Base-by-base conservation (phyloP, 176 grass and related monocot genomes). In the Cenchrus purpureus region DNA sequence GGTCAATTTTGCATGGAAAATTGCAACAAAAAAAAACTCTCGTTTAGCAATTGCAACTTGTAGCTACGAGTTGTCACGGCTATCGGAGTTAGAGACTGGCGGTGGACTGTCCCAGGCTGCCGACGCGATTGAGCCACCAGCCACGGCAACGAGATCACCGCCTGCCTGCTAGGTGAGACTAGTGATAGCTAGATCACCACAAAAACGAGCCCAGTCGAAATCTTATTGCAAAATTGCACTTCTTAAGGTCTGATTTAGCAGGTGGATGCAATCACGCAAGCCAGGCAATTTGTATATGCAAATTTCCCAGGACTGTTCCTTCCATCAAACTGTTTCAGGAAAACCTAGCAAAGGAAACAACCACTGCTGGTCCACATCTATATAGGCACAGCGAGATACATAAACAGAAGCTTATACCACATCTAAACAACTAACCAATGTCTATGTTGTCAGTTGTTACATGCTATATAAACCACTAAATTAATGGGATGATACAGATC, bases 401-500 rank as follows among this genome's bases (percentile, higher is more conserved):
- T 79, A 71, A 84, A 91, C 85, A 80, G 52, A 56, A 17, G 76
- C 79, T 87, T 79, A 79, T 83, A 79, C 76, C 53, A 57, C 71
- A 87, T 91, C 62, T 87, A 86, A 61, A 49, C 71, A 87, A 87
- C 62, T 87, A 86, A 68, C 59, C 74, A 83, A 61, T 68, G 57
- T 73, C 59, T 87, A 31, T 87, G 59, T 68, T 75, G 54, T 87
- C 85, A 62, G 85, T 56, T 84, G 85, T 80, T 91, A 91, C 89
- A 87, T 69, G 76, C 76, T 87, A 90, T 80, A 69, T 69, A 80
- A 89, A 79, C 80, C 81, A 90, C 89, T 63, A 83, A 90, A 79
- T 83, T 83, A 87, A 87, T 68, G 60, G 59, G 84, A 87, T 83
- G 74, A 88, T 87, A 90, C 84, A 87, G 68, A 85, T 83, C 83